Conservation (phyloP, 257 asterid species). For the Capsicum chinense region DNA sequence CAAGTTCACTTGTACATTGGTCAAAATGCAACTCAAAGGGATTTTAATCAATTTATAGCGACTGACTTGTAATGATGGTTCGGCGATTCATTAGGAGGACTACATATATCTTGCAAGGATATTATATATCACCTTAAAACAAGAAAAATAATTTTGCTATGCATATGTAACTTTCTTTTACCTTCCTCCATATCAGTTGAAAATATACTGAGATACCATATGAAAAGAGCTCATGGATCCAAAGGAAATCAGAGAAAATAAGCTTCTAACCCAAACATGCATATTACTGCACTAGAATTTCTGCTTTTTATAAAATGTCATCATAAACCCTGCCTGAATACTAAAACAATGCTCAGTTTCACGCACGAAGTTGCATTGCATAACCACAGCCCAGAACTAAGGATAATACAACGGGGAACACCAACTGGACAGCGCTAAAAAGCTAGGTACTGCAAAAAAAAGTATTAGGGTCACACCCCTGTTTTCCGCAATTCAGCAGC, state of each 20-base stretch:
- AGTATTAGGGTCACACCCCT: constrained; percentile 40
- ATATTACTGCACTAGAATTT: constrained; percentile 3
- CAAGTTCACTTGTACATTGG: no score
- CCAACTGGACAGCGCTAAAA: constrained; percentile 8
- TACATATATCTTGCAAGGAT: no score
- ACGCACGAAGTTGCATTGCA: background rate
- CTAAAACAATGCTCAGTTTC: constrained; percentile 10
- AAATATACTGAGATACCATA: background rate
- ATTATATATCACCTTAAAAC: no score
- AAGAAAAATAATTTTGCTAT: no score
- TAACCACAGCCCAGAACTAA: constrained; percentile 15
- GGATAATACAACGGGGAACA: background rate
- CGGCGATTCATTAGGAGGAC: no score
- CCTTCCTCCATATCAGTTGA: no score
- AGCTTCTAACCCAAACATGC: background rate
- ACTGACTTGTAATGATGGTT: no score
- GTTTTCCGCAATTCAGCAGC: constrained; percentile 71
- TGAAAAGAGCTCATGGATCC: background rate
- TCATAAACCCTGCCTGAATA: background rate
- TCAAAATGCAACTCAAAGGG: no score
- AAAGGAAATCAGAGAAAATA: background rate
- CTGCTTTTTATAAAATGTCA: background rate
- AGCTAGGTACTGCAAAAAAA: background rate
- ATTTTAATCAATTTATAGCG: no score
- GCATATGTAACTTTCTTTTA: no score